These are phyloP conservation scores for Apiospora pterosperma DNA, from an alignment of 2,329 filamentous ascomycete genomes.

Conservation along the genomic window DNA sequence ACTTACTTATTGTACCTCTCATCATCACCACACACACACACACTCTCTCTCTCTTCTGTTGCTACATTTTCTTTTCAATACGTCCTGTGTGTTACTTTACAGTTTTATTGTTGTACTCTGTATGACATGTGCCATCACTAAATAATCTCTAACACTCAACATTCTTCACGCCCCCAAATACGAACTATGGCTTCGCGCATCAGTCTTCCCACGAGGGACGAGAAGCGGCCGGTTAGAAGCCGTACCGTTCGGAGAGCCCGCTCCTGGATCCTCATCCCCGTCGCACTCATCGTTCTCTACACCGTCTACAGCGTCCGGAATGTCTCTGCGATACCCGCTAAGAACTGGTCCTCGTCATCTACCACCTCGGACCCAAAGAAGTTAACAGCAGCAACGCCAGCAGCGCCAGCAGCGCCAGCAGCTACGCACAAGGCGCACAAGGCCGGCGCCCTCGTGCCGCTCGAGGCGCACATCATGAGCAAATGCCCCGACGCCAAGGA, in stretches of 20 bases:
- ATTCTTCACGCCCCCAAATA: neutral
- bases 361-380: constrained; percentile 8
- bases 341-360: neutral
- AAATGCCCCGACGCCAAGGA: constrained; percentile 92
- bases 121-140: neutral
- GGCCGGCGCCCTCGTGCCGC: constrained; percentile 53
- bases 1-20: neutral
- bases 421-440: neutral
- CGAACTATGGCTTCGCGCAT: constrained; percentile 24
- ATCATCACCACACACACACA: neutral
- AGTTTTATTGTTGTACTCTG: neutral
- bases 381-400: constrained; percentile 4
- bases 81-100: neutral
- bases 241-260: constrained; percentile 22
- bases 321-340: neutral
- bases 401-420: neutral
- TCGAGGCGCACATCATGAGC: constrained; percentile 95
- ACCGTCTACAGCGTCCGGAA: constrained; percentile 15
- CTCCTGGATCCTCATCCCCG: constrained; percentile 17
- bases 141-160: neutral
- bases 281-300: constrained; percentile 19
- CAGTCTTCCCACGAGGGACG: constrained; percentile 26
- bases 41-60: neutral
- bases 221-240: constrained; percentile 21
- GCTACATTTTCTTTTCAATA: neutral